These are phyloP conservation scores for Lonicera japonica DNA, from an alignment of 129 eudicot species.

Conservation along the genomic window DNA sequence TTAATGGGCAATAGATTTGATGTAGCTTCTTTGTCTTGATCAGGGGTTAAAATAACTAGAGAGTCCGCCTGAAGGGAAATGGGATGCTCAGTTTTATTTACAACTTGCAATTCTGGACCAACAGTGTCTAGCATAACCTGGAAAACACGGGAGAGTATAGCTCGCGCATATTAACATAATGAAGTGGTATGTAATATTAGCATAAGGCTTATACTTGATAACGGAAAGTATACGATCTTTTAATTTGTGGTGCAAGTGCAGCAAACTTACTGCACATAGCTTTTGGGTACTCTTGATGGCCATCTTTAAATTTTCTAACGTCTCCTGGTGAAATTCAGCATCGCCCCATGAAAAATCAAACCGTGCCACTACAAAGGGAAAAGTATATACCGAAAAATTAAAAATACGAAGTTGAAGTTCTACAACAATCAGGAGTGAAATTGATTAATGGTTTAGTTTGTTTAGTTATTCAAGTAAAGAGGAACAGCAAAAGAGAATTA, in stretches of 20 bases:
- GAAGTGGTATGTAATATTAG: not conserved
- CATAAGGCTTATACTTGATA: no score
- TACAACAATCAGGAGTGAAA: not conserved
- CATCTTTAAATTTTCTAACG: conserved; percentile 54
- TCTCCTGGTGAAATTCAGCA: conserved; percentile 76
- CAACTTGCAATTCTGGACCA: conserved; percentile 85
- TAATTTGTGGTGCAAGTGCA: not conserved
- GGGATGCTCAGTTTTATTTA: conserved; percentile 61
- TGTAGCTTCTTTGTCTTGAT: conserved; percentile 67
- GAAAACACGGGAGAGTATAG: not conserved
- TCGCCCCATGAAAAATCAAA: conserved; percentile 94
- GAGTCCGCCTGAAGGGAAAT: conserved; percentile 65
- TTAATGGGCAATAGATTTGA: conserved; percentile 68
- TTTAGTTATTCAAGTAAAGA: not conserved
- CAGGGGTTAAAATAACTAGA: conserved; percentile 60
- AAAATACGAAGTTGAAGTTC: not conserved
- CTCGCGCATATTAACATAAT: conserved; percentile 3
- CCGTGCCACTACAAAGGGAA: conserved; percentile 65
- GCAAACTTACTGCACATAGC: conserved; percentile 73
- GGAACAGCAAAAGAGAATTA: not conserved
- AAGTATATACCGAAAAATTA: not conserved
- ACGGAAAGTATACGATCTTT: not conserved
- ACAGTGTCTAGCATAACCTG: conserved; percentile 92
- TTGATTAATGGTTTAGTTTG: not conserved
- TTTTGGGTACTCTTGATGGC: conserved; percentile 74